Evolutionary conservation across 306 rosid genomes (phyloP).

Genomic region (Inga leiocalycina): DNA sequence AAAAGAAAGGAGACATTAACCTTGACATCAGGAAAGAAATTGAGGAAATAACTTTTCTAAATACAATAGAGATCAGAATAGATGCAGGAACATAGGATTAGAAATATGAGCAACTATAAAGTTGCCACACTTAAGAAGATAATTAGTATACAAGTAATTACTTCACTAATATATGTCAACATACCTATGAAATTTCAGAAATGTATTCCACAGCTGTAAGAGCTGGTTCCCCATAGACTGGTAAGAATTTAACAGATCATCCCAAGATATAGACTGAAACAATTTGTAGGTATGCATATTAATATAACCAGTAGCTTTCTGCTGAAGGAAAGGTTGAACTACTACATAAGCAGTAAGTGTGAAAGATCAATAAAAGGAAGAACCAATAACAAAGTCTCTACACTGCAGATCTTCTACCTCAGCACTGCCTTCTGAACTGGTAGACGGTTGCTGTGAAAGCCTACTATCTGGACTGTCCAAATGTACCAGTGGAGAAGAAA

Average conservation of each 20-base stretch:
- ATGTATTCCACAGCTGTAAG: conserved; percentile 70
- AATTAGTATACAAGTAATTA: conserved; percentile 25
- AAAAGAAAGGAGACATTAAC: conserved; percentile 1
- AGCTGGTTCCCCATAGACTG: conserved; percentile 70
- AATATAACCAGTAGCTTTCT: conserved; percentile 33
- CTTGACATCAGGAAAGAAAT: neutral
- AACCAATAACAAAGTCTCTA: conserved; percentile 35
- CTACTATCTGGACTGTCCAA: conserved; percentile 31
- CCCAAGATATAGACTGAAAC: conserved; percentile 46
- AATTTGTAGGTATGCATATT: conserved; percentile 41
- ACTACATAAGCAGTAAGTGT: conserved; percentile 16
- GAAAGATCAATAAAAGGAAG: conserved; percentile 26
- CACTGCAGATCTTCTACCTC: conserved; percentile 53
- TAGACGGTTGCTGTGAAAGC: conserved; percentile 40
- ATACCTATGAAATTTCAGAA: conserved; percentile 84
- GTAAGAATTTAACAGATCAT: conserved; percentile 48
- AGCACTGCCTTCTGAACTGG: conserved; percentile 52
- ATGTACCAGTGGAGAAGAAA: conserved; percentile 45
- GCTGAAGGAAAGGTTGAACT: conserved; percentile 29
- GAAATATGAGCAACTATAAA: neutral
- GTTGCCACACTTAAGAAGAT: neutral
- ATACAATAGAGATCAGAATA: conserved; percentile 23
- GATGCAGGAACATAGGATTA: neutral
- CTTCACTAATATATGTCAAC: conserved; percentile 17
- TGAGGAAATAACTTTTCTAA: conserved; percentile 1